Conservation (phyloP, 768 basidiomycete species). For the Daedaleopsis sinensis region DNA sequence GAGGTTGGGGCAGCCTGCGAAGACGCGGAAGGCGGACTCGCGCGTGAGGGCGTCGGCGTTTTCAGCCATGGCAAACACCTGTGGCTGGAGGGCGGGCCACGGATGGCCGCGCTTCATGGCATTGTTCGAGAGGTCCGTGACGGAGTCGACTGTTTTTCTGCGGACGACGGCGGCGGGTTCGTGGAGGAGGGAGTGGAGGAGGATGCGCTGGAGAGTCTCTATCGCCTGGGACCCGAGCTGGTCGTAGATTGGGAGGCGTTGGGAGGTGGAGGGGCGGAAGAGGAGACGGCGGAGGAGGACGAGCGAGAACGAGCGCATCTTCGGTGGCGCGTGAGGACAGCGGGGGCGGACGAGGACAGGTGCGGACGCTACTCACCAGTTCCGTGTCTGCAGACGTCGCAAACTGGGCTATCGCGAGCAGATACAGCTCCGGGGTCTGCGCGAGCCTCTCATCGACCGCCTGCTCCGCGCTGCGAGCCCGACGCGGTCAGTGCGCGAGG, state of each 20-base stretch:
- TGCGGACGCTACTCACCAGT: slow-evolving; percentile 67
- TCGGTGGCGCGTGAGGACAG: background rate
- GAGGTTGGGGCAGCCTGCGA: slow-evolving; percentile 74
- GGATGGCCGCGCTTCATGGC: slow-evolving; percentile 75
- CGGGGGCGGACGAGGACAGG: background rate
- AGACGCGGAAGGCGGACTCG: slow-evolving; percentile 62
- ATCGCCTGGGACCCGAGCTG: slow-evolving; percentile 70
- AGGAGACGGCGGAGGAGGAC: slow-evolving; percentile 79
- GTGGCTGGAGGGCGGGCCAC: slow-evolving; percentile 81
- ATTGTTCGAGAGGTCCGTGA: slow-evolving; percentile 75
- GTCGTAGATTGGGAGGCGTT: slow-evolving; percentile 65
- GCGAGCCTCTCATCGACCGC: slow-evolving; percentile 81
- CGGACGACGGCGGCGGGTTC: slow-evolving; percentile 63
- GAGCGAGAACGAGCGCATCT: slow-evolving; percentile 88
- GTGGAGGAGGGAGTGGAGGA: slow-evolving; percentile 68
- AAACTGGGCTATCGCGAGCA: slow-evolving; percentile 80
- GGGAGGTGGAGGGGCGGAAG: slow-evolving; percentile 51
- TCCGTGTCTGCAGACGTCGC: slow-evolving; percentile 78
- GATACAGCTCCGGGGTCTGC: slow-evolving; percentile 77
- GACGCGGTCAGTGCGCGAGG: background rate
- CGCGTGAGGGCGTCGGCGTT: slow-evolving; percentile 30
- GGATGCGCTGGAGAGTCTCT: slow-evolving; percentile 67
- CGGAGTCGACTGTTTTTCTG: slow-evolving; percentile 72
- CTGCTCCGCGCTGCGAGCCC: slow-evolving; percentile 64
- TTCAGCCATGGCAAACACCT: slow-evolving; percentile 68